These are phyloP conservation scores for Fraxinus anomala DNA, from an alignment of 257 asterid species.

Conservation along the genomic window DNA sequence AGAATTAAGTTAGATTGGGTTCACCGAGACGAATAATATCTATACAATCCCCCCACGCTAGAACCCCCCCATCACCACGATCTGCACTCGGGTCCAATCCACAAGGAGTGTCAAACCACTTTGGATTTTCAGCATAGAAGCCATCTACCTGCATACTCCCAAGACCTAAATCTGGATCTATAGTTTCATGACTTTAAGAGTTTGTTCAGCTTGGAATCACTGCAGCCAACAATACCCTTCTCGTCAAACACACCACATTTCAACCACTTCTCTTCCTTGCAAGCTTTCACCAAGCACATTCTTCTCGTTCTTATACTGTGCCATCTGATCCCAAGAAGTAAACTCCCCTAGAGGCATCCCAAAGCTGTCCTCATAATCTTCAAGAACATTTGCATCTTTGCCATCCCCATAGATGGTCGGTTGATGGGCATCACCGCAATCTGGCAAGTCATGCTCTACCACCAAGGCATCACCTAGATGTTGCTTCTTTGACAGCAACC, in stretches of 20 bases:
- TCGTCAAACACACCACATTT: conserved; percentile 73
- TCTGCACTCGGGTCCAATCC: conserved; percentile 73
- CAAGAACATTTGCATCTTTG: conserved; percentile 77
- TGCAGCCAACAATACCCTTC: conserved; percentile 61
- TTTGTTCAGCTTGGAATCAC: conserved; percentile 45
- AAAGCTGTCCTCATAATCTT: conserved; percentile 92
- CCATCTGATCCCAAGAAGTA: conserved; percentile 86
- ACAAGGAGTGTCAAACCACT: conserved; percentile 96
- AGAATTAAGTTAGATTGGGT: conserved; percentile 56
- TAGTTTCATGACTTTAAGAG: conserved; percentile 48
- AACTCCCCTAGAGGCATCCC: conserved; percentile 97
- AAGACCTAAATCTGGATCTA: conserved; percentile 82
- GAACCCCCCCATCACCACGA: conserved; percentile 73
- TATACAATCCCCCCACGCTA: conserved; percentile 77
- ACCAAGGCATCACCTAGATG: conserved; percentile 78
- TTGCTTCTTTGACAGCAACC: conserved; percentile 64
- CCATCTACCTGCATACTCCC: conserved; percentile 74
- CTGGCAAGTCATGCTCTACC: conserved; percentile 92
- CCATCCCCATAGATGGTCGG: conserved; percentile 65
- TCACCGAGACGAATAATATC: conserved; percentile 54
- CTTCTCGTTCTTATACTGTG: conserved; percentile 62
- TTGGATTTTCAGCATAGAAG: conserved; percentile 83
- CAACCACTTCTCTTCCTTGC: conserved; percentile 84
- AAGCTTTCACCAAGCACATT: conserved; percentile 68
- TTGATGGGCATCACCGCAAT: conserved; percentile 89